A percentile compares a stretch with the other conserved stretches of the same genome.
phyloP scores from a whole-genome alignment of 768 basidiomycete species.

The Suillus weaverae region DNA sequence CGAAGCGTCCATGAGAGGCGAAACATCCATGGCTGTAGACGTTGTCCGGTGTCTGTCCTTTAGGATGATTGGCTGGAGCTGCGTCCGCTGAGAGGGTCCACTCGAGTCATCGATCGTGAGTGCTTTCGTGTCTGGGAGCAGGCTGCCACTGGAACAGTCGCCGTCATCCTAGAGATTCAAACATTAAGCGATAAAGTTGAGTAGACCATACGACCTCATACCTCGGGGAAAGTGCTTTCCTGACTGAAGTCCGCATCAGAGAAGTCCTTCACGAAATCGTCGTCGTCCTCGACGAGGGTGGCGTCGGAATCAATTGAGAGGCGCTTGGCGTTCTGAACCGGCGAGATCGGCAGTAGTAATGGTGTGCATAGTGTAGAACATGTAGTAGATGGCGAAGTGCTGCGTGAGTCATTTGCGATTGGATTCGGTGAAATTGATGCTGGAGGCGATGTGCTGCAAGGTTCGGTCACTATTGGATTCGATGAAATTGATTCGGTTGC shows the following conservation, averaged over 20 bases:
- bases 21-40: background rate
- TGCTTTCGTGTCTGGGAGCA: background rate
- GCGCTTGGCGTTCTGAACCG: background rate
- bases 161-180: background rate
- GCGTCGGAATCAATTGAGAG: background rate
- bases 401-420: background rate
- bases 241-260: background rate
- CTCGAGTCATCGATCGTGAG: background rate
- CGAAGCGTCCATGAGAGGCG: background rate
- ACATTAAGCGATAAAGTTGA: background rate
- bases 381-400: background rate
- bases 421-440: background rate
- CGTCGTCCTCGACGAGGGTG: background rate
- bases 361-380: background rate
- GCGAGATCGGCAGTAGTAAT: background rate
- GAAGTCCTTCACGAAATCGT: background rate
- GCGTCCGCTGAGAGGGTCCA: background rate
- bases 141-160: background rate
- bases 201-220: background rate
- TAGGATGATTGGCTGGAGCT: background rate
- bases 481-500: background rate
- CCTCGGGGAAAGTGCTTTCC: background rate
- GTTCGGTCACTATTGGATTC: background rate
- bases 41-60: background rate
- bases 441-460: background rate